Evolutionary conservation across 2,329 filamentous ascomycete species (phyloP).

Genomic region (Orbilia quercus): DNA sequence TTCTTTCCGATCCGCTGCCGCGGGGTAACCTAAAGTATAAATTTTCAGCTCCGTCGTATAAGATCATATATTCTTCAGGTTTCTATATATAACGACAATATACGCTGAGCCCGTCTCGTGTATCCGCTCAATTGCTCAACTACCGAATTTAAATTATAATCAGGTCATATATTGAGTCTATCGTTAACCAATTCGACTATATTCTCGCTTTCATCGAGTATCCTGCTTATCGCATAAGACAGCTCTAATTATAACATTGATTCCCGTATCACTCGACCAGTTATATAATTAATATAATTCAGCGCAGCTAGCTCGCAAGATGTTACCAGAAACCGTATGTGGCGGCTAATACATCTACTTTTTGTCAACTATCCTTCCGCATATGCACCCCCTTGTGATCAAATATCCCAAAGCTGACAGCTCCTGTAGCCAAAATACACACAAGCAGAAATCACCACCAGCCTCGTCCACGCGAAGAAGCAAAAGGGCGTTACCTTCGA

Average conservation of each 20-base stretch:
- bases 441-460: slow-evolving; percentile 32
- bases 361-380: background rate
- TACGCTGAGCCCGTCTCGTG: too few species aligned
- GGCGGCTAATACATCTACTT: too few species aligned
- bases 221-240: too few species aligned
- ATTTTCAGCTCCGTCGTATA: background rate
- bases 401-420: background rate
- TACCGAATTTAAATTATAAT: too few species aligned
- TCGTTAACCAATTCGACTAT: too few species aligned
- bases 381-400: background rate
- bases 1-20: slow-evolving; percentile 18
- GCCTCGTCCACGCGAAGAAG: slow-evolving; percentile 59
- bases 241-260: too few species aligned
- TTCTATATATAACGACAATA: background rate
- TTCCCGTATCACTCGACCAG: too few species aligned
- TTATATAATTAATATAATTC: too few species aligned
- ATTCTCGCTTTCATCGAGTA: too few species aligned
- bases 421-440: slow-evolving; percentile 21
- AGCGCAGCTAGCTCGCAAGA: too few species aligned
- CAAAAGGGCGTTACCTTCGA: slow-evolving; percentile 56
- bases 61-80: background rate
- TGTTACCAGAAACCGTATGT: slow-evolving; percentile 1
- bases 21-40: slow-evolving; percentile 21
- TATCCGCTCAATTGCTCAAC: too few species aligned
- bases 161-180: too few species aligned